Conservation (phyloP, 805 yeast genomes). For the Myxozyma neotropica region DNA sequence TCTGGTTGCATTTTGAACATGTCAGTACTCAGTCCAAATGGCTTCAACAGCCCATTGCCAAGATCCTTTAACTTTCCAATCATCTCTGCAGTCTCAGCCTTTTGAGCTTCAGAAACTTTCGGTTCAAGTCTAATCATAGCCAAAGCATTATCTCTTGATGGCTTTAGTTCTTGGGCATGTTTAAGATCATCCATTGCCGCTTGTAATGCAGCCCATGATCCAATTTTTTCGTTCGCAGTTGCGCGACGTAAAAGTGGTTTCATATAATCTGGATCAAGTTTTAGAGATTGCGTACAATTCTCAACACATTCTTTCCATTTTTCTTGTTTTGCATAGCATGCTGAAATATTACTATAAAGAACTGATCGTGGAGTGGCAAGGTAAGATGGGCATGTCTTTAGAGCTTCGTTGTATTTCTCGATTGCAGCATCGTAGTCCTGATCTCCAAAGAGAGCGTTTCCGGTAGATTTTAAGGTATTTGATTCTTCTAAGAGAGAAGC, state of each 20-base stretch:
- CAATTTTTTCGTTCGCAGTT: slow-evolving; percentile 52
- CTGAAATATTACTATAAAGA: slow-evolving; percentile 37
- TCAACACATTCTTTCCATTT: slow-evolving; percentile 51
- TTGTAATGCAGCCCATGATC: slow-evolving; percentile 39
- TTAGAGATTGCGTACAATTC: slow-evolving; percentile 66
- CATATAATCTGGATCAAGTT: slow-evolving; percentile 58
- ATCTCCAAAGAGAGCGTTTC: slow-evolving; percentile 37
- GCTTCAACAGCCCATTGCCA: slow-evolving; percentile 40
- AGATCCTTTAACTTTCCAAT: slow-evolving; percentile 41
- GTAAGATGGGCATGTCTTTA: slow-evolving; percentile 23
- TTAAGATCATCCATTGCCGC: slow-evolving; percentile 37
- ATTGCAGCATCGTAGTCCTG: slow-evolving; percentile 20
- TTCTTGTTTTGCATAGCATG: slow-evolving; percentile 36
- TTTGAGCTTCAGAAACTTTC: slow-evolving; percentile 35
- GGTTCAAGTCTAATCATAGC: slow-evolving; percentile 28
- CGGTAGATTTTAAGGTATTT: slow-evolving; percentile 48
- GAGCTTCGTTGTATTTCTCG: slow-evolving; percentile 20
- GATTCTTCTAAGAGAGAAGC: slow-evolving; percentile 35
- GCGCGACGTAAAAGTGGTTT: slow-evolving; percentile 82
- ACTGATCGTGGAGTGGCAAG: slow-evolving; percentile 27
- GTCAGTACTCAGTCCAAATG: slow-evolving; percentile 41
- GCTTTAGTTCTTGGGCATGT: slow-evolving; percentile 22
- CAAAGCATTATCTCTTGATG: slow-evolving; percentile 11
- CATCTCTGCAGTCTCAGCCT: slow-evolving; percentile 39
- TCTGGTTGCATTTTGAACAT: slow-evolving; percentile 38